phyloP scores from a whole-genome alignment of 1,284 basidiomycete genomes.

The Leccinum olivaceoglutinosum region DNA sequence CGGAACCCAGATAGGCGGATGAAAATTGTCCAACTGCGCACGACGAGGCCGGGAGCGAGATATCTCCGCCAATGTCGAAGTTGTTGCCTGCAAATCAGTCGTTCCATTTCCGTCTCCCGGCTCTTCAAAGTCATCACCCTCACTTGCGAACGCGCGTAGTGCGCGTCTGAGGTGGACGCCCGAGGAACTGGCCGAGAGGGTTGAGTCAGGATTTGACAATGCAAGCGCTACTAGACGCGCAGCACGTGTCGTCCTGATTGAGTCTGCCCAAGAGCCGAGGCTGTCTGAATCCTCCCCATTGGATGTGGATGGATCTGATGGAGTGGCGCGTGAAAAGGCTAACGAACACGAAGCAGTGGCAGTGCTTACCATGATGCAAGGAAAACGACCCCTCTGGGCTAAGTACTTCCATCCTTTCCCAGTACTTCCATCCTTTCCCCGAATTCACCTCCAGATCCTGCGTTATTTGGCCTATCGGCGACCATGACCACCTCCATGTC shows the following conservation, averaged over 20 bases:
- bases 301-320: slow-evolving; percentile 7
- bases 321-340: neutral
- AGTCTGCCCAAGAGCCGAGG: slow-evolving; percentile 51
- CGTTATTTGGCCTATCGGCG: slow-evolving; percentile 37
- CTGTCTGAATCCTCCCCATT: slow-evolving; percentile 3
- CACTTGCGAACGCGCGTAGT: slow-evolving; percentile 57
- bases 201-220: slow-evolving; percentile 69
- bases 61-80: slow-evolving; percentile 18
- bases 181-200: slow-evolving; percentile 68
- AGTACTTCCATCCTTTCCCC: slow-evolving; percentile 59
- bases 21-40: slow-evolving; percentile 69
- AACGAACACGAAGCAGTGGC: neutral
- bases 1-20: slow-evolving; percentile 90
- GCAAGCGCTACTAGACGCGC: slow-evolving; percentile 64
- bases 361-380: slow-evolving; percentile 54
- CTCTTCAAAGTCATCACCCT: slow-evolving; percentile 19
- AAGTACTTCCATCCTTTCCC: slow-evolving; percentile 63
- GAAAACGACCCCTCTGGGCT: slow-evolving; percentile 77
- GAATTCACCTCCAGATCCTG: slow-evolving; percentile 15
- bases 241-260: slow-evolving; percentile 69
- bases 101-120: slow-evolving; percentile 15
- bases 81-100: slow-evolving; percentile 2
- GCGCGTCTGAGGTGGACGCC: slow-evolving; percentile 68
- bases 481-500: slow-evolving; percentile 66
- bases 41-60: slow-evolving; percentile 16